phyloP scores from a whole-genome alignment of 106 monocot species.

The Dioscorea alata region DNA sequence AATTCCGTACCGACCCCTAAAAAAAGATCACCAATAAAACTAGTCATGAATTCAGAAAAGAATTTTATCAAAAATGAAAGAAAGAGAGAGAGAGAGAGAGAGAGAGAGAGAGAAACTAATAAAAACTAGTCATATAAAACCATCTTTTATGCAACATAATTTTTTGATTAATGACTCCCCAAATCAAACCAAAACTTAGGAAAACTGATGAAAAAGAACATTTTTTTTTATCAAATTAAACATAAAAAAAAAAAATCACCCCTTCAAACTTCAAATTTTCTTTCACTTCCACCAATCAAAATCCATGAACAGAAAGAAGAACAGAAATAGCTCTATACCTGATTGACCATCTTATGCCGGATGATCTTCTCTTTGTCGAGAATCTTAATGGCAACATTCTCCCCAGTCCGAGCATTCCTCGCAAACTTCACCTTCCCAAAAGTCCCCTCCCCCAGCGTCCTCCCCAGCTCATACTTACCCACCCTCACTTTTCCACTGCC shows the following conservation, averaged over 20 bases:
- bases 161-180: not conserved
- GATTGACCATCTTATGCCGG: slow-evolving; percentile 67
- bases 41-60: not conserved
- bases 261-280: not conserved
- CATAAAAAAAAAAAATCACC: not conserved
- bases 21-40: too few relatives aligned
- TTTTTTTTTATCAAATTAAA: not conserved
- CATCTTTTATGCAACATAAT: too few relatives aligned
- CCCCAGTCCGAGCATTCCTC: slow-evolving; percentile 57
- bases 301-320: not conserved
- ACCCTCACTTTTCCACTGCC: slow-evolving; percentile 34
- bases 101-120: too few relatives aligned
- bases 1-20: too few relatives aligned
- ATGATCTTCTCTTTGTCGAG: slow-evolving; percentile 87
- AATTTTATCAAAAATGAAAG: not conserved
- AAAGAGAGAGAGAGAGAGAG: not conserved
- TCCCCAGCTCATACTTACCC: slow-evolving; percentile 88
- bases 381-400: slow-evolving; percentile 83
- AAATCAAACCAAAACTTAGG: not conserved
- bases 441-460: slow-evolving; percentile 81
- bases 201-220: not conserved
- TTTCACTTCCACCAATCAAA: not conserved
- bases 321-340: slow-evolving; percentile 36
- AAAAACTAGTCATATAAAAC: too few relatives aligned
- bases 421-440: slow-evolving; percentile 98